Percentiles rank a stretch among this genome's conserved stretches.
Conservation (phyloP, 2,329 filamentous ascomycete species). For the Sporothrix dimorphospora region DNA sequence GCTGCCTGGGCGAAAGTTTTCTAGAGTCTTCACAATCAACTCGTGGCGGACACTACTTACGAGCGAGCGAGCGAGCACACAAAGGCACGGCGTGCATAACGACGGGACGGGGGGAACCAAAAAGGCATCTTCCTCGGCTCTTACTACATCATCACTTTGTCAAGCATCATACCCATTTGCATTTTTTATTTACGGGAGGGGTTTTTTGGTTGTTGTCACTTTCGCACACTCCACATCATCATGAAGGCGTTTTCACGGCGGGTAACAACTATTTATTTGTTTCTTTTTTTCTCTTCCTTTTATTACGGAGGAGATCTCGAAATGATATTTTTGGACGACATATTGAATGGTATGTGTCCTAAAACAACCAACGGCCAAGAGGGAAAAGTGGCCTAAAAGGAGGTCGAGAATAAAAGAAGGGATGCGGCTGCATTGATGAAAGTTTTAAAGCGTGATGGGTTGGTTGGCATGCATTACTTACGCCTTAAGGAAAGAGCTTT, state of each 20-base stretch:
- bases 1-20: not conserved
- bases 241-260: slow-evolving; percentile 7
- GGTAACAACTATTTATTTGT: not conserved
- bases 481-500: not conserved
- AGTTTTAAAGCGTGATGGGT: not conserved
- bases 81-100: not conserved
- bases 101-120: not conserved
- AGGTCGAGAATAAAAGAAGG: not conserved
- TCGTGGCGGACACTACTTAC: not conserved
- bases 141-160: not conserved
- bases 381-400: not conserved
- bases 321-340: not conserved
- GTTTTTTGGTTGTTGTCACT: not conserved
- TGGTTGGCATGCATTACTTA: not conserved
- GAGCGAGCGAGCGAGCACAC: not conserved
- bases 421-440: not conserved
- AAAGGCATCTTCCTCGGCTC: not conserved
- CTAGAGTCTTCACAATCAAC: not conserved
- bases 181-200: slow-evolving; percentile 22
- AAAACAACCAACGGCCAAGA: not conserved
- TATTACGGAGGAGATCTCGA: not conserved
- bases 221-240: not conserved
- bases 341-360: not conserved
- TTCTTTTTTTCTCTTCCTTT: not conserved
- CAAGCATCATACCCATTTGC: slow-evolving; percentile 32